A percentile compares a stretch with the other conserved stretches of the same genome.
phyloP scores from a whole-genome alignment of 371 early-diverging fungal genomes.

The Mortierella sp. region DNA sequence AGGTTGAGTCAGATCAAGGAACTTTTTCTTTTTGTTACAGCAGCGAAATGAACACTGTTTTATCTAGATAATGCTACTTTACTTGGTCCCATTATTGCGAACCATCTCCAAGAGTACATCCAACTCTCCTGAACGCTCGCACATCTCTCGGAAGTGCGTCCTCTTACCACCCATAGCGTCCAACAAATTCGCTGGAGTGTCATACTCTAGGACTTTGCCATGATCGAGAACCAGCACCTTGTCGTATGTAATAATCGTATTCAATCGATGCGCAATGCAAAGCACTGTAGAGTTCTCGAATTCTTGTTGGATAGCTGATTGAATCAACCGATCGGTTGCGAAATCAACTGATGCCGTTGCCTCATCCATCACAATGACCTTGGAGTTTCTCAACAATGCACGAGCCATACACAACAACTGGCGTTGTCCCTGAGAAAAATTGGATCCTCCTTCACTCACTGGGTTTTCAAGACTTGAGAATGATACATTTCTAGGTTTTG shows the following conservation, averaged over 20 bases:
- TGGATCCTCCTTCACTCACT: slow-evolving; percentile 68
- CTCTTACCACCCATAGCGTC: background rate
- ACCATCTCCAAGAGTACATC: too few species aligned
- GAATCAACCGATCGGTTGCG: background rate
- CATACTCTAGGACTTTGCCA: background rate
- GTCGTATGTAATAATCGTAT: slow-evolving; percentile 1
- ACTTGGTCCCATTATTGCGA: too few species aligned
- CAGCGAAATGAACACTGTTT: too few species aligned
- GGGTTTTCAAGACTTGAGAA: slow-evolving; percentile 63
- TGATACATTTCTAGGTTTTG: too few species aligned
- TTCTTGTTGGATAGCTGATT: background rate
- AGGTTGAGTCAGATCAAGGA: slow-evolving; percentile 86
- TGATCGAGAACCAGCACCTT: background rate
- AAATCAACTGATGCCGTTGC: slow-evolving; percentile 8
- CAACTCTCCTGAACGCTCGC: too few species aligned
- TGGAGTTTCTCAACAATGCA: background rate
- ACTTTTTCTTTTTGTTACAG: slow-evolving; percentile 71
- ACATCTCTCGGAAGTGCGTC: too few species aligned
- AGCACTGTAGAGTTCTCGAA: slow-evolving; percentile 1
- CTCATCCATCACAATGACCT: slow-evolving; percentile 2
- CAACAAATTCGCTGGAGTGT: background rate
- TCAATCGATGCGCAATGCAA: slow-evolving; percentile 4
- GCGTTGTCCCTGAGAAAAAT: slow-evolving; percentile 82
- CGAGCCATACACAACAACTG: slow-evolving; percentile 81
- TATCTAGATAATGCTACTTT: too few species aligned